These are phyloP conservation scores for Auriculariales sp. DNA, from an alignment of 768 basidiomycete genomes.

Conservation along the genomic window DNA sequence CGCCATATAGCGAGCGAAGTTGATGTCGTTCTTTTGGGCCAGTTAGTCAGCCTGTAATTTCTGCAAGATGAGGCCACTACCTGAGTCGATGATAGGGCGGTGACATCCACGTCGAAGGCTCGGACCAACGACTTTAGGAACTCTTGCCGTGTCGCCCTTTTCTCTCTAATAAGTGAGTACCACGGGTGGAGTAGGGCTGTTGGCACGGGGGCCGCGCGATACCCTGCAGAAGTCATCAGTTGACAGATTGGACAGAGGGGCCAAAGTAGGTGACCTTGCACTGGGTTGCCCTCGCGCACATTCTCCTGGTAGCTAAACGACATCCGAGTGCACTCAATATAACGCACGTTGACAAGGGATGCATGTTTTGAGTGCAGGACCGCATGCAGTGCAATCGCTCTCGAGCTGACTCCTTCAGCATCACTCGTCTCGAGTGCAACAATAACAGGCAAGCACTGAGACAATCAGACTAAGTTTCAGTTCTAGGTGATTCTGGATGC, in stretches of 20 bases:
- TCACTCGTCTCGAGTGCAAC: slow-evolving; percentile 87
- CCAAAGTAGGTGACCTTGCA: slow-evolving; percentile 34
- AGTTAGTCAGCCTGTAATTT: background rate
- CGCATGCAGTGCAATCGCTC: slow-evolving; percentile 69
- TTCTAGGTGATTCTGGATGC: slow-evolving; percentile 8
- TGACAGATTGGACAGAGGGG: too few species aligned
- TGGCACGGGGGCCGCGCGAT: slow-evolving; percentile 45
- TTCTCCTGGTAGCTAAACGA: slow-evolving; percentile 77
- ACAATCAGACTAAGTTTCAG: background rate
- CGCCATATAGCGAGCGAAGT: slow-evolving; percentile 83
- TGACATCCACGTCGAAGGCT: slow-evolving; percentile 58
- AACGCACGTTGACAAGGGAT: slow-evolving; percentile 77
- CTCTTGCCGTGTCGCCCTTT: slow-evolving; percentile 71
- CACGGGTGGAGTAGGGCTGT: slow-evolving; percentile 73
- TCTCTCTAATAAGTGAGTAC: slow-evolving; percentile 87
- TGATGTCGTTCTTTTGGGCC: slow-evolving; percentile 52
- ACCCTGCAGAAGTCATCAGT: slow-evolving; percentile 45
- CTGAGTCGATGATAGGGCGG: slow-evolving; percentile 40
- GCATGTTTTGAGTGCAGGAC: slow-evolving; percentile 81
- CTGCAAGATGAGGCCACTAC: slow-evolving; percentile 17
- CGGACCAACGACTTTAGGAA: slow-evolving; percentile 74
- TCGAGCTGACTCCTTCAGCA: slow-evolving; percentile 38
- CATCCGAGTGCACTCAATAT: slow-evolving; percentile 60
- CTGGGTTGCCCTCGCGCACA: slow-evolving; percentile 25
- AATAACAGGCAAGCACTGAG: slow-evolving; percentile 78